Evolutionary conservation across 2,329 filamentous ascomycete species (phyloP), one percentile per base, ranked within the genome.

Genomic region (Ilyonectria mors-panacis): DNA sequence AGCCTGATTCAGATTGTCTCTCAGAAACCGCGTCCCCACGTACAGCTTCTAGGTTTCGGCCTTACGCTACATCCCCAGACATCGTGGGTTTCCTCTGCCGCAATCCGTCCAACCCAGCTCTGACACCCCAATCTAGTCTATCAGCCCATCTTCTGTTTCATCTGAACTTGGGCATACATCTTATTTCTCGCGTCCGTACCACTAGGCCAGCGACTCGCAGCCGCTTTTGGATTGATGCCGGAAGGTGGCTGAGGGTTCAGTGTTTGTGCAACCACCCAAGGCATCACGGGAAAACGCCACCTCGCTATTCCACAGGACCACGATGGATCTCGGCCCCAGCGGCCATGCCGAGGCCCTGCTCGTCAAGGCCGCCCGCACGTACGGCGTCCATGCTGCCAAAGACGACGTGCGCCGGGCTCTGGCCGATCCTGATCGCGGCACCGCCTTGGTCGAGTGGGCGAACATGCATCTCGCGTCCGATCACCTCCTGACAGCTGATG

Each of bases 401-500:
- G 80, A 85, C 62, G 78, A 81, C 39, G 75, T 86, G 45, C 78
- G 78, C 58, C 73, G 74, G 15, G 81, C 79, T 42, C 73, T 86
- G 42, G 66, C 75, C 13, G 80, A 84, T 60, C 70, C 73, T 1
- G 70, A 79, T 9, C 74, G 78, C 39, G 81, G 80, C 35, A 71
- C 78, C 4, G 75, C 77, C 5, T 78, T 87, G 51, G 75, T 78
- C 3, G 82, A 82, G 51, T 90, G 88, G 88, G 84, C 84, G 17
- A 76, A 80, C 30, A 75, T 81, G 69, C 85, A 88, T 73, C 79
- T 90, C 37, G 78, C 77, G 13, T 73, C 79, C 2, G 86, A 89
- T 67, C 88, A 86, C 28, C 80, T 90, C 13, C 78, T 90, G 45
- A 86, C 85, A 48, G 80, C 79, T 62, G 85, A 89, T 72, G 88